Percentiles rank a stretch among this genome's conserved stretches.
phyloP scores from a whole-genome alignment of 345 rosid genomes.

The Eucalyptus globulus region DNA sequence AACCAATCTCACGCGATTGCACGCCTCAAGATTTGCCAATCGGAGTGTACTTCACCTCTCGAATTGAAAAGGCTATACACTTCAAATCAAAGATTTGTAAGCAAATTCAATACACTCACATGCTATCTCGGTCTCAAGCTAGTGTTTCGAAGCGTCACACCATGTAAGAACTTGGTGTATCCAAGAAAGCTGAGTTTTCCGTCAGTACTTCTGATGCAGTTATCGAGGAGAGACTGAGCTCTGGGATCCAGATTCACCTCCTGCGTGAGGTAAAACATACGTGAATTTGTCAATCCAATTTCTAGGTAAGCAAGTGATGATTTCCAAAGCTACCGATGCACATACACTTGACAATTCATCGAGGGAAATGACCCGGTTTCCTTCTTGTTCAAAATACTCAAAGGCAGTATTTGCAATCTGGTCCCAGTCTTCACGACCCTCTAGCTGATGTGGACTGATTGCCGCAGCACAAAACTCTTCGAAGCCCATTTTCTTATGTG shows the following conservation, averaged over 20 bases:
- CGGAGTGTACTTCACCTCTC: background rate
- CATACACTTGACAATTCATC: conserved; percentile 75
- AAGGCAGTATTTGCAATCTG: conserved; percentile 56
- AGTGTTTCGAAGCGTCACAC: conserved; percentile 49
- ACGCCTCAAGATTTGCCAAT: background rate
- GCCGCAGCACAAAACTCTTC: conserved; percentile 97
- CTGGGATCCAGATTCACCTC: conserved; percentile 80
- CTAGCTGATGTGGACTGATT: conserved; percentile 71
- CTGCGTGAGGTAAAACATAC: conserved; percentile 9
- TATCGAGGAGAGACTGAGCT: conserved; percentile 57
- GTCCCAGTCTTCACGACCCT: conserved; percentile 87
- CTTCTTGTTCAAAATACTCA: conserved; percentile 75
- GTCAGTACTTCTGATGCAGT: conserved; percentile 73
- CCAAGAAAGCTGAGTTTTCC: conserved; percentile 84
- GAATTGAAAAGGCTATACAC: background rate
- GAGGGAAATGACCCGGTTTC: conserved; percentile 65
- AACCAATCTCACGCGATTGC: background rate
- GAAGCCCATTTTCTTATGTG: conserved; percentile 54
- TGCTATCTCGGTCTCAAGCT: conserved; percentile 42
- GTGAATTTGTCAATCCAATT: background rate
- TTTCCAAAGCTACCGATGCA: background rate
- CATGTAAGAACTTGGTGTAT: conserved; percentile 68
- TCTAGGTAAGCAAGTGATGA: background rate
- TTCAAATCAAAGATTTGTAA: background rate
- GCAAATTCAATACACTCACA: background rate